Conservation (phyloP, 768 basidiomycete species). For the Termitomyces sp. region DNA sequence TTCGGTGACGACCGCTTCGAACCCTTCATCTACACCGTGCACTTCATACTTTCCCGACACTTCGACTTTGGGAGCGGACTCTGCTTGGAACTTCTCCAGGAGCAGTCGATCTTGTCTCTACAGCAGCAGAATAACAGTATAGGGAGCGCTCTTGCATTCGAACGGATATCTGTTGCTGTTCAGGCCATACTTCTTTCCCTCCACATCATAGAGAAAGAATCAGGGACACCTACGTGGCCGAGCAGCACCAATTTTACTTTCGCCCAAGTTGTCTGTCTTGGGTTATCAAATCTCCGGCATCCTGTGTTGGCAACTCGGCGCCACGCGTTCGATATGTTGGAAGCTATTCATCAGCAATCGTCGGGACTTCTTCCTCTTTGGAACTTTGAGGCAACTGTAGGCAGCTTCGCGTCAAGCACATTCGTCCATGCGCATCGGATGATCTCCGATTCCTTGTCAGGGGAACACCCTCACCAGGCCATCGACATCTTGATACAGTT, state of each 20-base stretch:
- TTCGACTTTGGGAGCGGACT: constrained; percentile 84
- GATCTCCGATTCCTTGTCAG: constrained; percentile 75
- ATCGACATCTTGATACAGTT: constrained; percentile 66
- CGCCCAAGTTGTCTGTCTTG: constrained; percentile 71
- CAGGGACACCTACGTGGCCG: constrained; percentile 73
- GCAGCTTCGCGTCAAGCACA: constrained; percentile 68
- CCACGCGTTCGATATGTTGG: constrained; percentile 77
- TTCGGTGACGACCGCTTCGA: constrained; percentile 76
- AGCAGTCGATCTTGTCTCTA: constrained; percentile 43
- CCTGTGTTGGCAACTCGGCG: constrained; percentile 58
- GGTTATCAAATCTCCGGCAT: constrained; percentile 83
- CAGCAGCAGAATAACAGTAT: constrained; percentile 42
- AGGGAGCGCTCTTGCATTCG: constrained; percentile 52
- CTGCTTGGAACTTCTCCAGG: constrained; percentile 77
- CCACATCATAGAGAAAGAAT: constrained; percentile 69
- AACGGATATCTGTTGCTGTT: constrained; percentile 69
- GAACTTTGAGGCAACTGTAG: constrained; percentile 69
- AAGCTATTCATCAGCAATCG: constrained; percentile 64
- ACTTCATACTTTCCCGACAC: constrained; percentile 81
- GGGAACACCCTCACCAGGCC: constrained; percentile 67
- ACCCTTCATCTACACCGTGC: constrained; percentile 71
- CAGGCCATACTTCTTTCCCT: constrained; percentile 77
- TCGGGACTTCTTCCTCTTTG: constrained; percentile 67
- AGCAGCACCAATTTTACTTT: constrained; percentile 72
- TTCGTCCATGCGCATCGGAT: constrained; percentile 79